phyloP scores from a whole-genome alignment of 108 stramenopile genomes.

The Skeletonema menzelii region DNA sequence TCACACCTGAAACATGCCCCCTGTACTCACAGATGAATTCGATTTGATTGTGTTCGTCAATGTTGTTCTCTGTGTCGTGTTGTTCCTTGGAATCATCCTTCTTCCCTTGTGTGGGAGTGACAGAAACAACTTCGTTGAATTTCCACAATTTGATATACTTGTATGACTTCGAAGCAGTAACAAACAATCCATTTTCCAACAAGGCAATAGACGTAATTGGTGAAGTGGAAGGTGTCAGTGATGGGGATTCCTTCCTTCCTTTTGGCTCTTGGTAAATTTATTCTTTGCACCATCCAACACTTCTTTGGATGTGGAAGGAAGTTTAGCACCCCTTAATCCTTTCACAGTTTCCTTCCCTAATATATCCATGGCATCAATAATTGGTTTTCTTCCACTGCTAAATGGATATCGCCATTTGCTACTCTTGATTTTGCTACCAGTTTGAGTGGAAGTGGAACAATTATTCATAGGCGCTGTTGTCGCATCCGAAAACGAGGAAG shows the following conservation, averaged over 20 bases:
- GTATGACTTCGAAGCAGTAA: not conserved
- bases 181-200: not conserved
- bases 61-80: not conserved
- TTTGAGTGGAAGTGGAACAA: not conserved
- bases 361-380: too few species aligned
- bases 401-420: constrained; percentile 1
- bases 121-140: not conserved
- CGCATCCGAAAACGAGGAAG: not conserved
- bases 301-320: not conserved
- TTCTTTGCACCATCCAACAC: not conserved
- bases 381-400: too few species aligned
- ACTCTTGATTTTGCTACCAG: not conserved
- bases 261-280: not conserved
- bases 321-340: too few species aligned
- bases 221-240: too few species aligned
- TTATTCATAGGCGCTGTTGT: not conserved
- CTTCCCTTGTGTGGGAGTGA: not conserved
- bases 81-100: not conserved
- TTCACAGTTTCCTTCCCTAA: too few species aligned
- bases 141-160: not conserved
- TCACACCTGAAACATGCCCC: not conserved
- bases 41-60: not conserved
- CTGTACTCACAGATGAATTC: not conserved
- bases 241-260: not conserved
- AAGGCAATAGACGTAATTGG: not conserved